Base-by-base conservation (phyloP, 2,329 filamentous ascomycete genomes). In the Fusarium poae region DNA sequence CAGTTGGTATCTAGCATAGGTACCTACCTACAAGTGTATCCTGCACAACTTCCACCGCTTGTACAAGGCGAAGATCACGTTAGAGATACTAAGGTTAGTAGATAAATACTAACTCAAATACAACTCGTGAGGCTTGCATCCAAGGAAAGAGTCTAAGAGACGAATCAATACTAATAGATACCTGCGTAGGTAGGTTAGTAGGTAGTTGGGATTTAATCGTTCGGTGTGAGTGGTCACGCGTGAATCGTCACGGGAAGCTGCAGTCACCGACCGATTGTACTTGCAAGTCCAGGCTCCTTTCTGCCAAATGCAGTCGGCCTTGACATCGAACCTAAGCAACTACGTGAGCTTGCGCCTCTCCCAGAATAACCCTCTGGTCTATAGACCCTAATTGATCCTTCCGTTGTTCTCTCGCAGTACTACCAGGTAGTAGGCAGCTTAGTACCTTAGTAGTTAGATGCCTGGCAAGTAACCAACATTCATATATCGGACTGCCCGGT, bases 241-340 rank as follows among this genome's bases (percentile, higher is more conserved):
- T 27, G 18, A 30, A 64, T 58, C 48, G 39, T 29, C 37, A 55
- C 59, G 58, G 63, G 35, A 61, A 56, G 55, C 55, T 62, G 55
- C 63, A 71, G 67, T 71, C 50, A 69, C 61, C 23, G 25, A 60
- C 48, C 21, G 60, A 59, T 64, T 20, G 35, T 5, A 20, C 35
- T 20, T 39, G 11, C 32, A 27, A 40, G 13, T 29, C 25, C 25
- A 18, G 46, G 23, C 43, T 55, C 53, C 16, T 53, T 51, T 29
- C 45, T 66, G 44, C 56, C 20, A 69, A 44, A 68, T 69, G 61
- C 52, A 68, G 52, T 43, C 27, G 43, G 52, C 65, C 65, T 62
- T 57, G 40, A 48, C 44, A 32, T 43, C 23, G 13, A 35, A 68
- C 48, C n/a, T n/a, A n/a, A n/a, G 35, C 44, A 34, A 20, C 50